Evolutionary conservation across 106 monocot species (phyloP).

Genomic region (Phalaenopsis aphrodite): DNA sequence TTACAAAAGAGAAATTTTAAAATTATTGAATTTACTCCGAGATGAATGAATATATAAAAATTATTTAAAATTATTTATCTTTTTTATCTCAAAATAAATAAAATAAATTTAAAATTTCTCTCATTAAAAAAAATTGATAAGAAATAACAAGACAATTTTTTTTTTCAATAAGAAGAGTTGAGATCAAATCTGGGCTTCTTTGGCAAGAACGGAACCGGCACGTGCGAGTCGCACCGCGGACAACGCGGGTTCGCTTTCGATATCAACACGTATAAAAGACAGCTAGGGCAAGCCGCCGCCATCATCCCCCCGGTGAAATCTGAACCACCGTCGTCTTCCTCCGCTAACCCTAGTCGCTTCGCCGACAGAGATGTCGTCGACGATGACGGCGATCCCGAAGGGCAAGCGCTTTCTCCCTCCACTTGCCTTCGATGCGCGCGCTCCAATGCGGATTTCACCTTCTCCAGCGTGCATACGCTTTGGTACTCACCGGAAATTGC

Average conservation of each 20-base stretch:
- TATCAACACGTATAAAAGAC: slow-evolving; percentile 77
- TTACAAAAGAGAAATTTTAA: too few relatives aligned
- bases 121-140: too few relatives aligned
- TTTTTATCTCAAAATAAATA: too few relatives aligned
- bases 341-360: slow-evolving; percentile 4
- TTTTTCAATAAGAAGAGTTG: slow-evolving; percentile 1
- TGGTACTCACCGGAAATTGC: slow-evolving; percentile 22
- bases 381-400: slow-evolving; percentile 3
- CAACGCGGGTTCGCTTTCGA: slow-evolving; percentile 50
- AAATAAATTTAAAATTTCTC: too few relatives aligned
- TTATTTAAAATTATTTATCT: too few relatives aligned
- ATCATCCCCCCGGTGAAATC: slow-evolving; percentile 20
- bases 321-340: slow-evolving; percentile 21
- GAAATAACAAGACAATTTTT: too few relatives aligned
- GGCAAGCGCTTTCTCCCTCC: not conserved
- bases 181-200: slow-evolving; percentile 56
- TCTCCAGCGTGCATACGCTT: slow-evolving; percentile 38
- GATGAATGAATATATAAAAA: too few relatives aligned
- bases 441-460: slow-evolving; percentile 9
- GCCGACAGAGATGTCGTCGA: slow-evolving; percentile 17
- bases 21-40: too few relatives aligned
- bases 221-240: slow-evolving; percentile 46
- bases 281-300: slow-evolving; percentile 80
- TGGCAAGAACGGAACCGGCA: slow-evolving; percentile 5
- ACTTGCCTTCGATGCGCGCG: not conserved